Base-by-base conservation (phyloP, 1,284 basidiomycete genomes). In the Cryptococcus sp. region DNA sequence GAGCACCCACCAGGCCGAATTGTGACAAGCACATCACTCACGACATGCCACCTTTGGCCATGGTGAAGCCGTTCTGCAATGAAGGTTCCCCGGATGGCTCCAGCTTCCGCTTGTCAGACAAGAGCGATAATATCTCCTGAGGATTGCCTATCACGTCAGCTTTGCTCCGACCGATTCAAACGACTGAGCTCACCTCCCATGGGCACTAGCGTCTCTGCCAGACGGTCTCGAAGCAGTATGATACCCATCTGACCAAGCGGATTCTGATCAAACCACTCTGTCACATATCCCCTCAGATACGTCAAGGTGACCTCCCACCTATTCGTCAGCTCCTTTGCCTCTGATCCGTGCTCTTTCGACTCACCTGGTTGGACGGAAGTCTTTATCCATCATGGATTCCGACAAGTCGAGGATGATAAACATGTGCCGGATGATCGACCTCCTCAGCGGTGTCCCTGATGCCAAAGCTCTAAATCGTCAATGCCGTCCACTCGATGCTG, bases 231-330 rank as follows among this genome's bases (percentile, higher is more conserved):
- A 82, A 97, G 89, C 7, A 86, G 86, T n/a, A 94, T 87, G 24
- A 94, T 75, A 4, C 88, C 91, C 54, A 95, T 86, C 54, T 98
- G 94, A n/a, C 94, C 92, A 18, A 99, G 79, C 0, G 94, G 94
- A 65, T 99, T 99, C 74, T 98, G 95, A 73, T 99, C 95, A 72
- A 97, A 99, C 89, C 94, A 99, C 69, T 99, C 94, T 7, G 81
- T 77, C 21, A 97, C 80, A 60, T 98, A 98, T 56, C 90, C 86
- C 48, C 88, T 80, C 16, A 90, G 80, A 65, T 93, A 94, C 63
- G 91, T 85, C 34, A 98, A 74, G 55, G 85, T 86, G 36, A 97
- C 74, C 63, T 95, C 89, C 58, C 92, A 91, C 48, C 72, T 72
- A 36, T 18, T 7, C 9, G 14, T 21, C 21, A 42, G n/a, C 5